These are phyloP conservation scores for Cladophialophora carrionii DNA, from an alignment of 2,329 filamentous ascomycete genomes.

Conservation along the genomic window DNA sequence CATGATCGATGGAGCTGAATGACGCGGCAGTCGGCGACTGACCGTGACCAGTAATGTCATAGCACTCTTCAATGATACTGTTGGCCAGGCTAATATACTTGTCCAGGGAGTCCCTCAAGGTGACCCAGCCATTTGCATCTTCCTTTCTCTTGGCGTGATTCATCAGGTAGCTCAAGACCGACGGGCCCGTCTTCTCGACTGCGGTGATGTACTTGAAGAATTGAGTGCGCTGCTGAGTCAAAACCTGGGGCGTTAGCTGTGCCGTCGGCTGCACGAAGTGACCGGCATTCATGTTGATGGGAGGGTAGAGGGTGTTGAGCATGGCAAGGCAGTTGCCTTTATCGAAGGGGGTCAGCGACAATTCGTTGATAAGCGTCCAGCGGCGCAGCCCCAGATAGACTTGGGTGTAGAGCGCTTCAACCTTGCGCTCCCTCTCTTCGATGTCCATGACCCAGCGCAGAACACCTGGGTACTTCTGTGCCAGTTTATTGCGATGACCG, in stretches of 20 bases:
- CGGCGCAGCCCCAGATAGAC: slow-evolving; percentile 65
- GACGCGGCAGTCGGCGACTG: slow-evolving; percentile 39
- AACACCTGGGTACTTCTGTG: slow-evolving; percentile 58
- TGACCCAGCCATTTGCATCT: slow-evolving; percentile 61
- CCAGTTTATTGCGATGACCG: slow-evolving; percentile 54
- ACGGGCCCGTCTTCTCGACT: slow-evolving; percentile 60
- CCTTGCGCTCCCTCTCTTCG: slow-evolving; percentile 55
- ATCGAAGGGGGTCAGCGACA: slow-evolving; percentile 64
- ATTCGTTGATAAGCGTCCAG: slow-evolving; percentile 69
- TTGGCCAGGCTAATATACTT: slow-evolving; percentile 63
- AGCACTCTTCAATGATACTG: slow-evolving; percentile 64
- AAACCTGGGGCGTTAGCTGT: slow-evolving; percentile 55
- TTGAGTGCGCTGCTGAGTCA: slow-evolving; percentile 61
- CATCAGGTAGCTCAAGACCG: slow-evolving; percentile 58
- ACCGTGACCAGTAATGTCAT: slow-evolving; percentile 52
- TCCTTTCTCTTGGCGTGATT: slow-evolving; percentile 55
- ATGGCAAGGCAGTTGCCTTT: slow-evolving; percentile 69
- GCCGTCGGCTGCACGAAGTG: slow-evolving; percentile 53
- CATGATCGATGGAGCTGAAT: slow-evolving; percentile 40
- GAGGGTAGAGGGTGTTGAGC: slow-evolving; percentile 69
- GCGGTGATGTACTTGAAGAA: slow-evolving; percentile 66
- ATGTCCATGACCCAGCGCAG: slow-evolving; percentile 60
- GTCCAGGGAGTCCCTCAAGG: slow-evolving; percentile 55
- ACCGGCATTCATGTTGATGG: slow-evolving; percentile 47
- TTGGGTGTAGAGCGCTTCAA: slow-evolving; percentile 62